Evolutionary conservation across 2,329 filamentous ascomycete species (phyloP).

Genomic region (Eutypa lata): DNA sequence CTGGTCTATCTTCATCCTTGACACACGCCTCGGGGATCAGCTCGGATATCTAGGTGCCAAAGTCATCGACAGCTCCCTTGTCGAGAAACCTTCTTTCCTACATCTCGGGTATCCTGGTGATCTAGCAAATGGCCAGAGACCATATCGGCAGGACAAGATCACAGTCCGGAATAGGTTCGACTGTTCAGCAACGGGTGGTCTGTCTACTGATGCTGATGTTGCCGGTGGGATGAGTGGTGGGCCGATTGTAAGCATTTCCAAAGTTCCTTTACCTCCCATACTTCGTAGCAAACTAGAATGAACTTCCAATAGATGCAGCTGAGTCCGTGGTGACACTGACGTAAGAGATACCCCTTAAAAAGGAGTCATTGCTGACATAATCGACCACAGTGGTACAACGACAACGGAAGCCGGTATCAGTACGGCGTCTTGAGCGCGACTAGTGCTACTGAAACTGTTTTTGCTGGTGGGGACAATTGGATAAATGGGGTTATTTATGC

Average conservation of each 20-base stretch:
- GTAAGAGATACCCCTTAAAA: background rate
- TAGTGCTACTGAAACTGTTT: conserved; percentile 5
- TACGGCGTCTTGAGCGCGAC: conserved; percentile 11
- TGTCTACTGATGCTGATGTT: conserved; percentile 11
- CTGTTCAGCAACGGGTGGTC: conserved; percentile 8
- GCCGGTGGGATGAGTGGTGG: conserved; percentile 11
- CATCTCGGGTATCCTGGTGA: conserved; percentile 13
- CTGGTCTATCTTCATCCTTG: conserved; percentile 25
- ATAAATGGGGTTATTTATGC: conserved; percentile 1
- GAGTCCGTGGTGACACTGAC: background rate
- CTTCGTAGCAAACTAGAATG: background rate
- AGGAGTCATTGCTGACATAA: background rate
- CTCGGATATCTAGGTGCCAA: conserved; percentile 22
- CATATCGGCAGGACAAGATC: conserved; percentile 12
- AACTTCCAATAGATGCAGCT: too few species aligned
- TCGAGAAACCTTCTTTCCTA: conserved; percentile 15
- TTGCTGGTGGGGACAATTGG: conserved; percentile 11
- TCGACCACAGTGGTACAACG: conserved; percentile 2
- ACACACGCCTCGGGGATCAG: conserved; percentile 20
- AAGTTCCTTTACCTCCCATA: background rate
- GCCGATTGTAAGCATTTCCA: conserved; percentile 6
- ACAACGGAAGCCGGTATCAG: conserved; percentile 2
- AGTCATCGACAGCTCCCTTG: conserved; percentile 3
- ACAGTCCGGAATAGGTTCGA: conserved; percentile 4
- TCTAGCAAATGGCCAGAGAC: conserved; percentile 6